These are phyloP conservation scores for Curvularia hawaiiensis DNA, from an alignment of 2,329 filamentous ascomycete genomes.

Conservation along the genomic window DNA sequence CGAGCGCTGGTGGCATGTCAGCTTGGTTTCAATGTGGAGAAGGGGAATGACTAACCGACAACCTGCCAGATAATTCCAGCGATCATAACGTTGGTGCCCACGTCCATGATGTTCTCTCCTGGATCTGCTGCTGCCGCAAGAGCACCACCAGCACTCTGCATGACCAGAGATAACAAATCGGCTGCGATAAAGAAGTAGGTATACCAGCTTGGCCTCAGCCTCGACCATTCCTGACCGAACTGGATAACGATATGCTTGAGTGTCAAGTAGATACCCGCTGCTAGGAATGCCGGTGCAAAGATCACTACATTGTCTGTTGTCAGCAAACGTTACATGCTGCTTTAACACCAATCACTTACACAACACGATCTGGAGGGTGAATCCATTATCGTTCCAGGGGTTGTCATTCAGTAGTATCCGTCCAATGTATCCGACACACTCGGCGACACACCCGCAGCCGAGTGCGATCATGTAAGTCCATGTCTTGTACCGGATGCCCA, in stretches of 20 bases:
- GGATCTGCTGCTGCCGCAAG: constrained; percentile 57
- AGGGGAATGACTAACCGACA: constrained; percentile 47
- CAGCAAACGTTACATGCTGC: background rate
- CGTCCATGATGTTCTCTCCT: constrained; percentile 41
- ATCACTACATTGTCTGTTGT: constrained; percentile 45
- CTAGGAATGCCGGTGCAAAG: constrained; percentile 62
- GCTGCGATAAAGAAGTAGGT: constrained; percentile 64
- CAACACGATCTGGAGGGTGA: constrained; percentile 58
- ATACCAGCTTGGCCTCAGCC: constrained; percentile 49
- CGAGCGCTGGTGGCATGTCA: constrained; percentile 31
- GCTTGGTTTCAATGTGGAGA: background rate
- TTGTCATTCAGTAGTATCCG: constrained; percentile 59
- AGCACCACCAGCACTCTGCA: constrained; percentile 62
- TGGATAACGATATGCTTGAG: constrained; percentile 60
- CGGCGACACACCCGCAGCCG: constrained; percentile 54
- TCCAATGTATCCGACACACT: constrained; percentile 61
- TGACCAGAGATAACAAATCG: constrained; percentile 60
- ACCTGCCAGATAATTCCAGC: constrained; percentile 63
- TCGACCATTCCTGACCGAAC: constrained; percentile 50
- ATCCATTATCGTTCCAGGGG: constrained; percentile 56
- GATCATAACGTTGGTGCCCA: constrained; percentile 61
- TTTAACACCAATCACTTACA: constrained; percentile 9
- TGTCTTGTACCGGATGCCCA: constrained; percentile 57
- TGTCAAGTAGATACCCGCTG: constrained; percentile 60
- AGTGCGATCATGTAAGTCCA: constrained; percentile 60